phyloP scores from a whole-genome alignment of 1,139 yeast genomes.

The Magnusiomyces suaveolens region DNA sequence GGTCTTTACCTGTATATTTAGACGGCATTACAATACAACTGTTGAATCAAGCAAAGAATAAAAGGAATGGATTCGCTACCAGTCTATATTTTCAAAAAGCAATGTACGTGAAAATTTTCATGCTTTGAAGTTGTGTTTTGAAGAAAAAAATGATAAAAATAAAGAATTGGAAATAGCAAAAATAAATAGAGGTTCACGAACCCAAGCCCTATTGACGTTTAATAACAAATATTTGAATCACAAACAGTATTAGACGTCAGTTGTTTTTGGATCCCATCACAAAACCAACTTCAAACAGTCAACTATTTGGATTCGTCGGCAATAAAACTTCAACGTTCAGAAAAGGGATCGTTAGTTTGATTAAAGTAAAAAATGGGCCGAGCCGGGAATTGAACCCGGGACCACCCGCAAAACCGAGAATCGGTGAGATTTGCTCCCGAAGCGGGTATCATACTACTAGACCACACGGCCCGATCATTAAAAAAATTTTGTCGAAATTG shows the following conservation, averaged over 20 bases:
- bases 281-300: background rate
- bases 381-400: background rate
- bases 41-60: background rate
- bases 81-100: background rate
- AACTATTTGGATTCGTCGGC: background rate
- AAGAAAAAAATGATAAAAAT: background rate
- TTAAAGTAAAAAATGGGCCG: background rate
- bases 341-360: too few species aligned
- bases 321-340: background rate
- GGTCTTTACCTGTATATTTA: background rate
- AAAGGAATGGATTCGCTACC: background rate
- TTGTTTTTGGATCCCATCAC: background rate
- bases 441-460: background rate
- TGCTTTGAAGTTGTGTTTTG: background rate
- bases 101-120: background rate
- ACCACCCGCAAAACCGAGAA: background rate
- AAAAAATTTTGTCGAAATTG: background rate
- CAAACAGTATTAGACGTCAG: background rate
- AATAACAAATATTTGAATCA: too few species aligned
- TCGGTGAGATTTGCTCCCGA: background rate
- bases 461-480: background rate
- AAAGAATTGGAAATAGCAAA: background rate
- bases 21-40: background rate
- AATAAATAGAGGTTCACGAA: background rate
- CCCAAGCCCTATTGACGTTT: background rate